Percentiles rank a stretch among this genome's conserved stretches.
Evolutionary conservation across 441 rosid species (phyloP).

Genomic region (Erodium moschatum): DNA sequence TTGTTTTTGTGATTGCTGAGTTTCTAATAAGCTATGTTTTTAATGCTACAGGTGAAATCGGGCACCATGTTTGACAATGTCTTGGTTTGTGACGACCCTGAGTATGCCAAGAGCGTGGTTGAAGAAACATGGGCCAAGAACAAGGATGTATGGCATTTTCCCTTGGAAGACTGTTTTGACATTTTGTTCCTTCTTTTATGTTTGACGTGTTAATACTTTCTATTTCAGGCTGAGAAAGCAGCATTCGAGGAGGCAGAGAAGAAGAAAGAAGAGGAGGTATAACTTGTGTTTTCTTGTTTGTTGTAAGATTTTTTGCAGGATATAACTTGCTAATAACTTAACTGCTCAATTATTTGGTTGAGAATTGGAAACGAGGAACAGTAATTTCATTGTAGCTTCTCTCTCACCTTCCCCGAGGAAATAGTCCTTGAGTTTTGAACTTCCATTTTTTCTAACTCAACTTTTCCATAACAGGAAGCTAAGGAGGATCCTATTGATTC

Average conservation of each 20-base stretch:
- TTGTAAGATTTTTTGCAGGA: neutral
- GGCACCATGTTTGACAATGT: slow-evolving; percentile 87
- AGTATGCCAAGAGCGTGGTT: slow-evolving; percentile 66
- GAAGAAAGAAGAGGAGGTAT: slow-evolving; percentile 44
- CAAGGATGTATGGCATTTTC: slow-evolving; percentile 55
- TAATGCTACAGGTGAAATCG: slow-evolving; percentile 62
- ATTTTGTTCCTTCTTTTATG: neutral
- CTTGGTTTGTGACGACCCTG: slow-evolving; percentile 59
- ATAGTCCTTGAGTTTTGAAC: neutral
- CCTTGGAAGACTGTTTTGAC: neutral
- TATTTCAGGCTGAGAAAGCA: slow-evolving; percentile 74
- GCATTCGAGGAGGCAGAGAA: slow-evolving; percentile 87
- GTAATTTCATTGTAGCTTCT: neutral
- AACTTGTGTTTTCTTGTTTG: neutral
- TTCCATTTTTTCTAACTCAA: slow-evolving; percentile 6
- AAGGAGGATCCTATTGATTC: slow-evolving; percentile 57
- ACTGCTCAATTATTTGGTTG: neutral
- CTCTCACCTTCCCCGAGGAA: neutral
- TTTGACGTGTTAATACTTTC: slow-evolving; percentile 11
- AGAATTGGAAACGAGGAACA: neutral
- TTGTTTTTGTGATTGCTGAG: neutral
- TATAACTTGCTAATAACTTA: too few relatives aligned
- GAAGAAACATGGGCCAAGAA: slow-evolving; percentile 93
- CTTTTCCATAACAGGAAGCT: slow-evolving; percentile 39
- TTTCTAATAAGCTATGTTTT: neutral